Conservation (phyloP, 805 yeast species). For the Spathaspora passalidarum region DNA sequence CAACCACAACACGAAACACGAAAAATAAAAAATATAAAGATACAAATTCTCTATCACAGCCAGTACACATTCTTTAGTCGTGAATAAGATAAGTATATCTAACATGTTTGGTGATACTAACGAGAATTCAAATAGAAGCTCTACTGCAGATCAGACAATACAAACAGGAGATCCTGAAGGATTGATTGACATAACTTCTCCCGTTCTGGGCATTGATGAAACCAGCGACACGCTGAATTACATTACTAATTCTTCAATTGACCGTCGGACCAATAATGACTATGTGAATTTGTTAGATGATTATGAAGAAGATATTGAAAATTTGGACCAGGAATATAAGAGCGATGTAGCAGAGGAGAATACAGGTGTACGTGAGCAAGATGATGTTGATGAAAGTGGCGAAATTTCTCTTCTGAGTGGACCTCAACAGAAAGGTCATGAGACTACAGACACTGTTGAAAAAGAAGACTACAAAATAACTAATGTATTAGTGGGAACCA, state of each 20-base stretch:
- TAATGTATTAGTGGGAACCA: conserved; percentile 10
- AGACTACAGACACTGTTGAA: neutral
- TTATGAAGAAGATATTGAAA: conserved; percentile 16
- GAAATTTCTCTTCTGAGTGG: conserved; percentile 6
- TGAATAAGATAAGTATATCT: neutral
- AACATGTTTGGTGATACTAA: neutral
- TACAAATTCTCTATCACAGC: neutral
- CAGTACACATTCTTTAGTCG: too few species aligned
- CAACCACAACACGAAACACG: neutral
- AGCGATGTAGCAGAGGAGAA: conserved; percentile 9
- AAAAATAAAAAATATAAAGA: neutral
- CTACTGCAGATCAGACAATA: neutral
- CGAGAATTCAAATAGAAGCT: neutral
- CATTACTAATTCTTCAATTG: neutral
- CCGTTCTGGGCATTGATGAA: neutral
- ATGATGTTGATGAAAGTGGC: conserved; percentile 13
- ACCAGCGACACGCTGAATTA: neutral
- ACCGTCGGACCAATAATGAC: neutral
- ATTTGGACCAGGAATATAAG: conserved; percentile 17
- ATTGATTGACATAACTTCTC: neutral
- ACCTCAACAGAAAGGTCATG: neutral
- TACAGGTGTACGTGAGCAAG: conserved; percentile 8
- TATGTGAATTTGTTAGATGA: conserved; percentile 1
- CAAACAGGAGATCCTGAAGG: neutral
- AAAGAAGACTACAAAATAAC: too few species aligned